phyloP scores from a whole-genome alignment of 2,329 filamentous ascomycete species.

The Claviceps digitariae region DNA sequence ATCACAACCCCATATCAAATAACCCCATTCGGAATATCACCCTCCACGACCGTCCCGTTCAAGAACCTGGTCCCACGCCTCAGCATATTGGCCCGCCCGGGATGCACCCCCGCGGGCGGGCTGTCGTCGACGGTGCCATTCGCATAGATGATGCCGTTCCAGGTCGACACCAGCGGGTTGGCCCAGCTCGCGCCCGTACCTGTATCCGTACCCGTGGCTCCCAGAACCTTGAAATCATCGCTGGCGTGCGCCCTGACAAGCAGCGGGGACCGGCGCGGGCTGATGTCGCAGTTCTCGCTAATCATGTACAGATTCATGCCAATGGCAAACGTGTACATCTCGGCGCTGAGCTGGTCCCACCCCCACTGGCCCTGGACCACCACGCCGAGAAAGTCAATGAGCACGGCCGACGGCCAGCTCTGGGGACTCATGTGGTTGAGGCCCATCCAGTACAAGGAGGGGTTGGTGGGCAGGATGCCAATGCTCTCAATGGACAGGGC shows the following conservation, averaged over 20 bases:
- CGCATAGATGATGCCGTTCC: constrained; percentile 19
- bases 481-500: constrained; percentile 14
- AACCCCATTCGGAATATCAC: background rate
- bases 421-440: constrained; percentile 15
- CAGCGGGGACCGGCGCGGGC: constrained; percentile 11
- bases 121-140: constrained; percentile 16
- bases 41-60: constrained; percentile 11
- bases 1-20: no score
- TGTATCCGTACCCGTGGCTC: background rate
- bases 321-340: constrained; percentile 18
- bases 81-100: constrained; percentile 10
- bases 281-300: constrained; percentile 19
- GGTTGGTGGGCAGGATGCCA: constrained; percentile 20
- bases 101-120: constrained; percentile 11
- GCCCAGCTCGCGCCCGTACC: background rate
- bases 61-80: constrained; percentile 15
- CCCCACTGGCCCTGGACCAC: constrained; percentile 12
- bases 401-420: constrained; percentile 17
- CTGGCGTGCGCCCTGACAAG: background rate
- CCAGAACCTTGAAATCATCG: background rate
- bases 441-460: constrained; percentile 21
- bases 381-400: constrained; percentile 20
- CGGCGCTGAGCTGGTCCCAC: constrained; percentile 18
- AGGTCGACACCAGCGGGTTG: constrained; percentile 6
- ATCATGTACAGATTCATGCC: constrained; percentile 17